Percentiles rank a stretch among this genome's conserved stretches.
These are phyloP conservation scores for Penstemon davidsonii DNA, from an alignment of 257 asterid genomes.

Conservation along the genomic window DNA sequence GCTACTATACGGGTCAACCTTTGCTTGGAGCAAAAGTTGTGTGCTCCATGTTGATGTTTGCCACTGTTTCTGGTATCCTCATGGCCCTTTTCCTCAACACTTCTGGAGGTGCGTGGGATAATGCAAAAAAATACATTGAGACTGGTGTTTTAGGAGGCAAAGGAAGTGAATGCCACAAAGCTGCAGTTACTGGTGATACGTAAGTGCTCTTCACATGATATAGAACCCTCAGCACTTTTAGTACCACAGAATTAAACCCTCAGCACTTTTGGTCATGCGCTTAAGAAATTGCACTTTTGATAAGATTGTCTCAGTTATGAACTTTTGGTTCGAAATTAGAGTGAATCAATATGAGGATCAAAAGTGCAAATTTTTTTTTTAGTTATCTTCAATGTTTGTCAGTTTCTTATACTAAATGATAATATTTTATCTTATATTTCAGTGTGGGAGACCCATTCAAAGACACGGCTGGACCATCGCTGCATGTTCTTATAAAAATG, in stretches of 20 bases:
- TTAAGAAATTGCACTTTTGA: background rate
- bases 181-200: conserved; percentile 98
- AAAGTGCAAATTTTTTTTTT: too few species aligned
- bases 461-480: conserved; percentile 98
- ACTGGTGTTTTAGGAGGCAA: conserved; percentile 99
- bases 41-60: conserved; percentile 95
- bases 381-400: background rate
- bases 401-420: background rate
- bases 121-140: conserved; percentile 96
- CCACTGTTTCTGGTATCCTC: conserved; percentile 94
- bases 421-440: conserved; percentile 18
- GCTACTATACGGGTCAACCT: conserved; percentile 89
- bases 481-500: conserved; percentile 96
- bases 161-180: conserved; percentile 97
- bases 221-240: background rate
- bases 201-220: conserved; percentile 41
- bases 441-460: conserved; percentile 99
- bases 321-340: background rate
- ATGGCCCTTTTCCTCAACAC: conserved; percentile 99
- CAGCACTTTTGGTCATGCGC: background rate
- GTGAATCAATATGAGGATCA: too few species aligned
- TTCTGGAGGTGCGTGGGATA: conserved; percentile 99
- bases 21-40: conserved; percentile 99
- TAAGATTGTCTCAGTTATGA: background rate
- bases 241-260: background rate